Evolutionary conservation across 1,139 yeast genomes (phyloP), one percentile per base, ranked within the genome.

Genomic region (Candida sanyaensis): DNA sequence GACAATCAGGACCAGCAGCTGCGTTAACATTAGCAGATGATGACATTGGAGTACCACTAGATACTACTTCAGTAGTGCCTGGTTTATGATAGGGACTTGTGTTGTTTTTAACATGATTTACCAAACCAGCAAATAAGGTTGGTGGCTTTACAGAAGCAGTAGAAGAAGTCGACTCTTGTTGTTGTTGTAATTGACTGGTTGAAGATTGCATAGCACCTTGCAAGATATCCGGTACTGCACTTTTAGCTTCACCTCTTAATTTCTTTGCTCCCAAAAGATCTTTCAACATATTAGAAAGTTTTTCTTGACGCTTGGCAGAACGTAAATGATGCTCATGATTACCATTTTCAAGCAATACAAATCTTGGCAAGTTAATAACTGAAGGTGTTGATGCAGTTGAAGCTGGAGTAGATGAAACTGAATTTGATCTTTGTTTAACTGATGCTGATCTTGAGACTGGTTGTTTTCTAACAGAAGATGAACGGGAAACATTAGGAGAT

Each of bases 261-360:
- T 86, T 88, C 58, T 87, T 87, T 9, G 92, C 91, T 31, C 92
- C 95, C 50, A 92, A 68, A 54, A 90, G 75, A 61, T 89, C 96
- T 57, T 89, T 89, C 55, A 93, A 77, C 96, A 92, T 88, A 52
- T 84, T 84, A 17, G 90, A 80, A 43, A 92, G 73, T 63, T 90
- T 91, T 62, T 92, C 98, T 65, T 91, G 97, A 55, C 98, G 79
- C 60, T 86, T 84, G 9, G 92, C 85, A 41, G 86, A 82, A 51
- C 83, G 78, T 55, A 92, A 73, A 61, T 83, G 83, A 66, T 92
- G 98, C 58, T 83, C 89, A 65, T 92, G 98, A 10, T 69, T 54
- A 2, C 95, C 92, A 54, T 84, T 84, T 43, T 84, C 90, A 45
- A 71, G 64, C 62, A 83, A 69, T 36, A 66, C 59, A 58, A 84